Evolutionary conservation across 257 asterid genomes (phyloP).

Genomic region (Solanum ahanhuiri): DNA sequence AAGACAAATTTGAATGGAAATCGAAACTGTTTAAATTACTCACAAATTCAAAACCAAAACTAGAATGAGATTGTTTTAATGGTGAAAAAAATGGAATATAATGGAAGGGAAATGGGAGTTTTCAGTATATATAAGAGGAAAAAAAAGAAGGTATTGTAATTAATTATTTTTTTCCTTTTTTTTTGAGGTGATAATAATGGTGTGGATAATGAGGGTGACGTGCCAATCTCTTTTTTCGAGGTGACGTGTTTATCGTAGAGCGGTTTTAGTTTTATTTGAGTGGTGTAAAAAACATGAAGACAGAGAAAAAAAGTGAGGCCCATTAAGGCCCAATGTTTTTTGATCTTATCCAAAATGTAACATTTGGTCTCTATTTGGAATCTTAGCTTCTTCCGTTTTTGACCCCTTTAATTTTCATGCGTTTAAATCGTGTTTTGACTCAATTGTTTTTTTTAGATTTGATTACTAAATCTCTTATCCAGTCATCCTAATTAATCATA

Average conservation of each 20-base stretch:
- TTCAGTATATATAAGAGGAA: neutral
- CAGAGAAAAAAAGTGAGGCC: neutral
- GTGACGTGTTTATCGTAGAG: neutral
- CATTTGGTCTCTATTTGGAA: neutral
- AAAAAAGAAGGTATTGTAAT: neutral
- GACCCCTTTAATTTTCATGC: neutral
- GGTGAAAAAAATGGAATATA: neutral
- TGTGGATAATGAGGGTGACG: neutral
- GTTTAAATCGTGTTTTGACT: neutral
- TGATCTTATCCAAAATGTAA: neutral
- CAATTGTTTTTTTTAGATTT: neutral
- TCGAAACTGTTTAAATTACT: neutral
- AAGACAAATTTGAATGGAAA: neutral
- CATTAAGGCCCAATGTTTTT: neutral
- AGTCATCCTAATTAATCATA: neutral
- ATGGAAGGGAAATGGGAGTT: neutral
- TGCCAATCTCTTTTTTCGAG: neutral
- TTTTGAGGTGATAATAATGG: neutral
- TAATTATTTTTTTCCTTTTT: neutral
- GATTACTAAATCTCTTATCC: neutral
- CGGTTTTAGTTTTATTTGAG: neutral
- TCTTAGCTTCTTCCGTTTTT: neutral
- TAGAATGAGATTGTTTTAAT: neutral
- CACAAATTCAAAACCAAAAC: neutral
- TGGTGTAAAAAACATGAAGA: neutral